A percentile compares a stretch with the other conserved stretches of the same genome.
Conservation (phyloP, 1,284 basidiomycete species). For the Uromyces viciae-fabae region DNA sequence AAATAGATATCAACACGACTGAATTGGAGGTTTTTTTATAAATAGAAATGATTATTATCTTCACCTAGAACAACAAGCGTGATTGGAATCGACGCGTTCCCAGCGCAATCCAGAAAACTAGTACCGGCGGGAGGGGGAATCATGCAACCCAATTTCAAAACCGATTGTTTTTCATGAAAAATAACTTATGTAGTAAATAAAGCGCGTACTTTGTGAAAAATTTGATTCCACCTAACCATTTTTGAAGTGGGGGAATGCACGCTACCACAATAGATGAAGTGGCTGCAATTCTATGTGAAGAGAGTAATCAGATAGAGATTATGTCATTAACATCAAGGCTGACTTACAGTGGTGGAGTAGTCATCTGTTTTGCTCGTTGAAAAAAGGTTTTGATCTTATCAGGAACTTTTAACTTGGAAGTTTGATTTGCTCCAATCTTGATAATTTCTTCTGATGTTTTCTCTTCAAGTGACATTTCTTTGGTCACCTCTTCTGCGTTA, state of each 20-base stretch:
- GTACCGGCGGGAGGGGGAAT: not conserved
- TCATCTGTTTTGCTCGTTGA: conserved; percentile 47
- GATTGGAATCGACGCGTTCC: conserved; percentile 57
- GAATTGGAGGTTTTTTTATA: too few species aligned
- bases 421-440: not conserved
- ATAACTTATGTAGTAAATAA: not conserved
- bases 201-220: conserved; percentile 53
- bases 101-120: conserved; percentile 56
- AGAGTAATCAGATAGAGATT: conserved; percentile 50
- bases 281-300: conserved; percentile 53
- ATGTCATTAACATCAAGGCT: conserved; percentile 36
- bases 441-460: not conserved
- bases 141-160: too few species aligned
- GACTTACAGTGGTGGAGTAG: conserved; percentile 46
- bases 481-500: not conserved
- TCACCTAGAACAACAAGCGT: conserved; percentile 58
- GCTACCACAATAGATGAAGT: conserved; percentile 56
- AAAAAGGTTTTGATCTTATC: conserved; percentile 33
- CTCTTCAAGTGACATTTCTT: not conserved
- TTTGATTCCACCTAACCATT: conserved; percentile 52
- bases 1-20: too few species aligned
- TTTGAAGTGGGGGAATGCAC: conserved; percentile 56
- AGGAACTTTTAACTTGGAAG: not conserved
- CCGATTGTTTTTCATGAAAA: not conserved
- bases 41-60: conserved; percentile 50